These are phyloP conservation scores for Trypanosomatidae sp. DNA, from an alignment of 208 protist genomes.

Conservation along the genomic window DNA sequence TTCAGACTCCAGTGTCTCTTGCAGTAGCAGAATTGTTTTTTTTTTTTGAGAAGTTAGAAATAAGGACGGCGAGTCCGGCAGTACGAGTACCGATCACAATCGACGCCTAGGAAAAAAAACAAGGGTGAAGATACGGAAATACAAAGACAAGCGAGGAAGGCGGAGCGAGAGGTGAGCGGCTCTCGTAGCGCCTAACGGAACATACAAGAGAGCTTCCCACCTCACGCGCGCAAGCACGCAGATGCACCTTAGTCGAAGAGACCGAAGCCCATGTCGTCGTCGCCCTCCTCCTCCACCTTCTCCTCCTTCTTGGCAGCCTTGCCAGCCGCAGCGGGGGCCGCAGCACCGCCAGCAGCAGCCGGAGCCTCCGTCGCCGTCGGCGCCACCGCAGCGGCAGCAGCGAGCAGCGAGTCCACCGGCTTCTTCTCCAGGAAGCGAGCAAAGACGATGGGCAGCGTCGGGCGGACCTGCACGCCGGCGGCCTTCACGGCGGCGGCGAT, in stretches of 20 bases:
- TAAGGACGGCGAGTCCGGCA: too few relatives aligned
- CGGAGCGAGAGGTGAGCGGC: too few relatives aligned
- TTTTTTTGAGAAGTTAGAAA: too few relatives aligned
- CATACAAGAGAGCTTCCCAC: too few relatives aligned
- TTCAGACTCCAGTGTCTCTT: too few relatives aligned
- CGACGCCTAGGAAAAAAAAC: too few relatives aligned
- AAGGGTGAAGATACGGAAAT: too few relatives aligned
- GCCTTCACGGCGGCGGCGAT: slow-evolving; percentile 66
- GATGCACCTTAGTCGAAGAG: slow-evolving; percentile 80
- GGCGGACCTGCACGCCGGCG: slow-evolving; percentile 66
- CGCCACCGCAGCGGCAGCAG: slow-evolving; percentile 46
- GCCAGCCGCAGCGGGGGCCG: slow-evolving; percentile 49
- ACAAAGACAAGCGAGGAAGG: too few relatives aligned
- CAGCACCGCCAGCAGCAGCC: slow-evolving; percentile 39
- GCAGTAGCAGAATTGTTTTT: too few relatives aligned
- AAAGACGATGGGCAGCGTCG: slow-evolving; percentile 83
- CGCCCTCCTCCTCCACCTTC: slow-evolving; percentile 74
- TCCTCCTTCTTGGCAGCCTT: slow-evolving; percentile 42
- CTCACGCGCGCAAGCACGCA: too few relatives aligned
- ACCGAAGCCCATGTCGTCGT: slow-evolving; percentile 92
- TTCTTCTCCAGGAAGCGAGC: slow-evolving; percentile 84
- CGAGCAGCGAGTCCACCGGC: slow-evolving; percentile 65
- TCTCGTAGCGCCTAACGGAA: too few relatives aligned
- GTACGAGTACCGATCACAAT: too few relatives aligned
- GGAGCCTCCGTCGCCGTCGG: slow-evolving; percentile 38